Percentiles rank a stretch among this genome's conserved stretches.
These are phyloP conservation scores for Glycine latifolia DNA, from an alignment of 306 rosid species.

Conservation along the genomic window DNA sequence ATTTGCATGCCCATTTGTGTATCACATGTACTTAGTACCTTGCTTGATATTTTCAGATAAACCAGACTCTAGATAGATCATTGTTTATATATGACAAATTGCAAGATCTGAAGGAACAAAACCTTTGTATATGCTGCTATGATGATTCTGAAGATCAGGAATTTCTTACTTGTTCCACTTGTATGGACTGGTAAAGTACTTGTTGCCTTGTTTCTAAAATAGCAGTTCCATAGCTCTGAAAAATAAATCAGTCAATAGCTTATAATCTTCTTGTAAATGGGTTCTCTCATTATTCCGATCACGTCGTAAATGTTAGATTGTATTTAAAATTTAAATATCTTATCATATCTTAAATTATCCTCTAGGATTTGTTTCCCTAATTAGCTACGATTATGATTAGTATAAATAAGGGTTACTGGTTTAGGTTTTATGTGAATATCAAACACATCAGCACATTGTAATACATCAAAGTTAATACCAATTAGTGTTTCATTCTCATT, in stretches of 20 bases:
- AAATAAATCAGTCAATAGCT: conserved; percentile 13
- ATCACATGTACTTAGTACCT: conserved; percentile 31
- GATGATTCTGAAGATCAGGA: conserved; percentile 55
- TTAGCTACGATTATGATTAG: background rate
- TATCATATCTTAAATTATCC: background rate
- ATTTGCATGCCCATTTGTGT: conserved; percentile 22
- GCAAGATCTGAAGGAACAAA: conserved; percentile 51
- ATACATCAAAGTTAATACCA: background rate
- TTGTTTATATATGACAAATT: conserved; percentile 59
- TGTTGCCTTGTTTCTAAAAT: conserved; percentile 43
- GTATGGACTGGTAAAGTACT: conserved; percentile 79
- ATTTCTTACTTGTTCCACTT: conserved; percentile 69
- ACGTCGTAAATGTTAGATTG: background rate
- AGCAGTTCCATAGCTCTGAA: conserved; percentile 22
- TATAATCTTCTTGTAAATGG: conserved; percentile 14
- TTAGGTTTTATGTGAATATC: background rate
- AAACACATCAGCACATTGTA: background rate
- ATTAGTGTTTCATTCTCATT: background rate
- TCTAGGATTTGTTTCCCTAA: background rate
- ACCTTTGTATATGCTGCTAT: conserved; percentile 64
- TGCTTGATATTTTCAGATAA: conserved; percentile 61
- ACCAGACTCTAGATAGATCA: conserved; percentile 69
- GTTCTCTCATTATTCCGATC: conserved; percentile 38
- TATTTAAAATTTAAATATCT: background rate
- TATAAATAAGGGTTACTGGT: background rate